Evolutionary conservation across 2,329 filamentous ascomycete genomes (phyloP), one percentile per base, ranked within the genome.

Genomic region (Curvularia lunata): DNA sequence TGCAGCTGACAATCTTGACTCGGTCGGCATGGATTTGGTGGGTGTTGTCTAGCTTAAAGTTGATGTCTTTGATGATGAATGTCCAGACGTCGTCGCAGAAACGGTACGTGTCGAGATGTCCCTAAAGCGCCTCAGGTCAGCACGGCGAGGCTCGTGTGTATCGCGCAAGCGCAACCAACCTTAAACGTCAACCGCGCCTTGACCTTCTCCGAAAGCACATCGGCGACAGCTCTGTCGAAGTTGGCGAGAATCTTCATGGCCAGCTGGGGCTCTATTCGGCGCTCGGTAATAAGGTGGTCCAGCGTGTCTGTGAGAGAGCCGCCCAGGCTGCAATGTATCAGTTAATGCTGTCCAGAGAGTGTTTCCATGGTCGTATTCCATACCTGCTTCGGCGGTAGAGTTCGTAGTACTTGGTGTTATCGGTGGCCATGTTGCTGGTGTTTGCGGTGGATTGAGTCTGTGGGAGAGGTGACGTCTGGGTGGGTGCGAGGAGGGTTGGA

Each of bases 11-110:
- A 68, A 99, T 99, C 87, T 98, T 98, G 79, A 99, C 91, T 77
- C 92, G 94, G 75, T 97, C 94, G 19, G 93, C 92, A 37, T 85
- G 81, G 13, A 98, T 87, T 0, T 86, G 85, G 60, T 88, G 85
- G 55, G 85, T 86, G 66, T 90, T 91, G 69, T 98, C 94, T 81
- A 98, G 89, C 81, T 99, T 99, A 82, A 99, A 98, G n/a, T 89
- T 92, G 54, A 98, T 93, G 67, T 98, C 95, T 80, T 97, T 97
- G 80, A 99, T 96, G 57, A 99, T 86, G 78, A 99, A 99, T 1
- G 95, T 99, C 95, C 95, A 99, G 58, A 99, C 95, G 81, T 99
- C 95, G 80, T 99, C 95, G 82, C 95, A 99, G 85, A 99, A 99
- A 68, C 95, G 90, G 82, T 99, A 99, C 16, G 95, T 98, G 77